Base-by-base conservation (phyloP, 495 filamentous ascomycete species). In the Melanomma pulvis-pyrius region DNA sequence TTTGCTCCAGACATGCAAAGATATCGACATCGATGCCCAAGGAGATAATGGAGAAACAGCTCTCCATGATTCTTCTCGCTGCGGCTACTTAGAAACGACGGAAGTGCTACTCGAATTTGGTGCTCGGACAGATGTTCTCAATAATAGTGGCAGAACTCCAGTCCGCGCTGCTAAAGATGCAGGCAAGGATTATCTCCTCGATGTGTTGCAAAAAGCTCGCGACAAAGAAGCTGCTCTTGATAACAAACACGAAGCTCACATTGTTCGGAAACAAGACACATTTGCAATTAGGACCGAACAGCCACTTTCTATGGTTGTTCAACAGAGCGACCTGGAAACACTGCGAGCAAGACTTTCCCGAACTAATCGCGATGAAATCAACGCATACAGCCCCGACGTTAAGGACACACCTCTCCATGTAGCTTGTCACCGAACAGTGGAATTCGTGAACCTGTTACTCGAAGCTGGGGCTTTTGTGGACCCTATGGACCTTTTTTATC, bases 91-190 rank as follows among this genome's bases (percentile, higher is more conserved):
- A 12, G 56, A 41, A 15, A 67, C 63, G 12, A 30, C 30, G 0
- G 52, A 56, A 19, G 63, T 60, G 1, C 51, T 67, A 32, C 63
- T 67, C 21, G 56, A 67, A 21, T 67, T 53, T 22, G 63, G 63
- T 21, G 63, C 63, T 44, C 63, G 55, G n/a, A 67, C 63, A 30
- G 56, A 59, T 19, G 51, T 67, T 25, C n/a, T 19, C 25, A 61
- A 67, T 30, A 46, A 60, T 11, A 47, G 17, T 11, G 63, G 63
- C 2, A 19, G 57, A n/a, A 67, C 55, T 24, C 63, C 63, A 28
- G 63, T 54, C 28, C 46, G 56, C 15, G 57, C n/a, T 6, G 63
- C 63, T 9, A 61, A 47, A 24, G 63, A 67, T 54, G 63, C 55
- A 29, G 63, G 56, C 21, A 28, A 53, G 3, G 30, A 29, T 11